Evolutionary conservation across 2,329 filamentous ascomycete species (phyloP).

Genomic region (Hymenoscyphus fructigenus): DNA sequence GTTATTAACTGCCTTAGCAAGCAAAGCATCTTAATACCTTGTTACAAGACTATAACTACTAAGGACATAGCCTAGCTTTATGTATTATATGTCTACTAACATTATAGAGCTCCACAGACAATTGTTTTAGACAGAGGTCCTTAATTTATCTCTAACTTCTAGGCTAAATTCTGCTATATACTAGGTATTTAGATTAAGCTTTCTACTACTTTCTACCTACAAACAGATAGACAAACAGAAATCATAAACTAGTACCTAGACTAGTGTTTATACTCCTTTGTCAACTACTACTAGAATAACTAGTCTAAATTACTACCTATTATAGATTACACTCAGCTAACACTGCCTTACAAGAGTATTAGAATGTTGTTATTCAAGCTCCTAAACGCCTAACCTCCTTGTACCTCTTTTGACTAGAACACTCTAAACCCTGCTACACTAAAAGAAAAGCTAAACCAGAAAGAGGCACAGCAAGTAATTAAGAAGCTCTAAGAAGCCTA

Average conservation of each 20-base stretch:
- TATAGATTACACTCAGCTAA: conserved; percentile 16
- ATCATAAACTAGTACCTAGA: conserved; percentile 8
- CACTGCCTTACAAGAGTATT: conserved; percentile 9
- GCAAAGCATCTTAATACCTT: too few species aligned
- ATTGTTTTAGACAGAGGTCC: too few species aligned
- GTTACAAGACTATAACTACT: too few species aligned
- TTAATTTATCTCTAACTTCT: too few species aligned
- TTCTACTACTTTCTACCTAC: background rate
- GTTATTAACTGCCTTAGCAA: too few species aligned
- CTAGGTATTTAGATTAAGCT: background rate
- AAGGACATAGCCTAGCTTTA: too few species aligned
- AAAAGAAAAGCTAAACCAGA: background rate
- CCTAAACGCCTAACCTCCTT: background rate
- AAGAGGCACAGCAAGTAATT: background rate
- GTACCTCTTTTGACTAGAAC: background rate
- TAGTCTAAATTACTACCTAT: conserved; percentile 20
- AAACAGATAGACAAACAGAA: too few species aligned
- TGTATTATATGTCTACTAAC: background rate
- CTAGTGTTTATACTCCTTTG: conserved; percentile 15
- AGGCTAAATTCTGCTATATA: too few species aligned
- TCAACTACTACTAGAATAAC: conserved; percentile 26
- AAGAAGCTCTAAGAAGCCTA: background rate
- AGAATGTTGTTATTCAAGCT: conserved; percentile 6
- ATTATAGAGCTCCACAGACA: background rate
- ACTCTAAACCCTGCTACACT: too few species aligned